Evolutionary conservation across 2,329 filamentous ascomycete species (phyloP), one percentile per base, ranked within the genome.

Genomic region (Colletotrichum sp.): DNA sequence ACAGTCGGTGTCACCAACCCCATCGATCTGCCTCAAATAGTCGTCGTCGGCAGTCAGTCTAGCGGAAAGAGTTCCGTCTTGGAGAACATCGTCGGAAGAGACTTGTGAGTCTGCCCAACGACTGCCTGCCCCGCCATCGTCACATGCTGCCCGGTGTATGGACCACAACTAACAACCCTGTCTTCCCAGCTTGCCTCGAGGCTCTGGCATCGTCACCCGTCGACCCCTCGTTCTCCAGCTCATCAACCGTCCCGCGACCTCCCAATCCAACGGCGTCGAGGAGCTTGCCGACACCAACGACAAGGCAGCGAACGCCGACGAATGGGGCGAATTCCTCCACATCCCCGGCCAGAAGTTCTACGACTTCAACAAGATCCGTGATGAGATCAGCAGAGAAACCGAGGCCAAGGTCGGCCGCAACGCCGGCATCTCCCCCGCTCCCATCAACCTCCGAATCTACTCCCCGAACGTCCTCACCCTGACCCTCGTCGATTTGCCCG

Each of bases 311-410:
- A 99, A 99, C 85, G 86, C 91, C 24, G 96, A 99, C 83, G 97
- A 99, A 86, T 99, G 98, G 95, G 97, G 96, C 89, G 97, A 99
- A 89, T 99, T 99, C 87, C 90, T 99, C 78, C 97, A 99, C 86
- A 95, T 99, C 78, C 96, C 97, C 24, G 97, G 96, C 81, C 95
- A 99, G 87, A 99, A 99, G 87, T 99, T 98, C 89, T 93, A 93
- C 87, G 97, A 99, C 88, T 99, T 99, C 89, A 95, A 96, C 89
- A 98, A 98, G 90, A 98, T 99, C 82, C 93, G 97, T 81, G 97
- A 99, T 74, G 97, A 99, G 88, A 99, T 99, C 84, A 94, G 96
- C 79, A 93, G 95, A 82, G 97, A 99, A 88, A 99, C 97, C 59
- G 96, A 98, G 83, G 93, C 95, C 80, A 99, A 99, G 89, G 98